Percentiles rank a stretch among this genome's conserved stretches.
Evolutionary conservation across 1,139 yeast species (phyloP).

Genomic region (Geotrichum restrictum): DNA sequence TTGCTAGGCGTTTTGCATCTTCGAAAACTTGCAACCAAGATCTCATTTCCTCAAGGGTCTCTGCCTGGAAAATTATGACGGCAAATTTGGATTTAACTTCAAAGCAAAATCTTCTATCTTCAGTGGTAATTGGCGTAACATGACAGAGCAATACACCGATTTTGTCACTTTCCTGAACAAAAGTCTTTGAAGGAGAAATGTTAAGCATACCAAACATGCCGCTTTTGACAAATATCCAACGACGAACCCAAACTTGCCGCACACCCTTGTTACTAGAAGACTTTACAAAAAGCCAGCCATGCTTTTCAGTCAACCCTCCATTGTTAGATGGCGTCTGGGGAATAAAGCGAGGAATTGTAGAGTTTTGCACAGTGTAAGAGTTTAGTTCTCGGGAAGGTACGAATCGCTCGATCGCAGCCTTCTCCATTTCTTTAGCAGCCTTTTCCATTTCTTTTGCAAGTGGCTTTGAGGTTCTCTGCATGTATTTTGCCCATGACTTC

Average conservation of each 20-base stretch:
- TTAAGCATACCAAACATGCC: constrained; percentile 82
- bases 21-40: constrained; percentile 77
- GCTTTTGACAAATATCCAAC: constrained; percentile 84
- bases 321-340: constrained; percentile 23
- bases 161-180: constrained; percentile 88
- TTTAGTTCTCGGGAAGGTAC: constrained; percentile 59
- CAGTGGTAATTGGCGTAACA: constrained; percentile 63
- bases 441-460: constrained; percentile 50
- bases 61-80: constrained; percentile 68
- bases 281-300: constrained; percentile 84
- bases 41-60: constrained; percentile 63
- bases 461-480: constrained; percentile 30
- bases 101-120: constrained; percentile 81
- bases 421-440: constrained; percentile 66
- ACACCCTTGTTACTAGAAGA: constrained; percentile 28
- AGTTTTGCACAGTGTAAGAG: constrained; percentile 49
- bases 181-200: constrained; percentile 65
- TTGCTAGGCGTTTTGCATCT: constrained; percentile 53
- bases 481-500: constrained; percentile 34
- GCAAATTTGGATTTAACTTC: constrained; percentile 68
- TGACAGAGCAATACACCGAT: constrained; percentile 72
- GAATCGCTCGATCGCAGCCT: constrained; percentile 49
- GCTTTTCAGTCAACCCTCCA: constrained; percentile 54
- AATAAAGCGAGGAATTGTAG: constrained; percentile 30
- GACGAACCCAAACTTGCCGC: constrained; percentile 70